A percentile compares a stretch with the other conserved stretches of the same genome.
Evolutionary conservation across 257 asterid species (phyloP).

Genomic region (Leonotis leonurus): DNA sequence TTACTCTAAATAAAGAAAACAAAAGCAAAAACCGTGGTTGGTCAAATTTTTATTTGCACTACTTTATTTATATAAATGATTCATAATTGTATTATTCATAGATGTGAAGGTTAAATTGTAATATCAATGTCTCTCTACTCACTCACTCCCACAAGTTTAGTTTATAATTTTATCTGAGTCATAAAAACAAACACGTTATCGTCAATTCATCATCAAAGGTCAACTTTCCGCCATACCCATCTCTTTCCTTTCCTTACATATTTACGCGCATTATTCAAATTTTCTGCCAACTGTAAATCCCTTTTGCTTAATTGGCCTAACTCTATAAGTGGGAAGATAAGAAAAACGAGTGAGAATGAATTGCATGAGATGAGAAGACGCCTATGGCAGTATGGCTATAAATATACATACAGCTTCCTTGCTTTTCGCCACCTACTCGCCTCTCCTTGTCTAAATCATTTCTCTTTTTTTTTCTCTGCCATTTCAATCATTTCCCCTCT

Average conservation of each 20-base stretch:
- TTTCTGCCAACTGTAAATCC: neutral
- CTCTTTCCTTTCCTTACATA: too few species aligned
- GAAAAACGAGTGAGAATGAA: neutral
- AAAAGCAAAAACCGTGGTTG: too few species aligned
- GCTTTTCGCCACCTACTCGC: conserved; percentile 17
- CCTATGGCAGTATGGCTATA: too few species aligned
- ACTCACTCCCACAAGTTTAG: too few species aligned
- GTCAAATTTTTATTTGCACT: too few species aligned
- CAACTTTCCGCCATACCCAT: conserved; percentile 2
- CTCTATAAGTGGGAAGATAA: too few species aligned
- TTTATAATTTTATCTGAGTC: neutral
- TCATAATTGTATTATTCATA: too few species aligned
- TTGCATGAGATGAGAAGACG: conserved; percentile 17
- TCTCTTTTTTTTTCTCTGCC: neutral
- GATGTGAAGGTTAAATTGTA: too few species aligned
- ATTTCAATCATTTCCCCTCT: neutral
- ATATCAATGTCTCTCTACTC: too few species aligned
- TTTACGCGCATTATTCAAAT: neutral
- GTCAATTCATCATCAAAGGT: too few species aligned
- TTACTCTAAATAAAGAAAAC: too few species aligned
- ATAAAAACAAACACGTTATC: neutral
- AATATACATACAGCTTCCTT: conserved; percentile 17
- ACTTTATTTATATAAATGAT: too few species aligned
- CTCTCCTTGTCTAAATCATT: conserved; percentile 3
- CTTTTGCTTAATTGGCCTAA: neutral